Conservation (phyloP, 495 filamentous ascomycete genomes). For the Penicillium parvum region DNA sequence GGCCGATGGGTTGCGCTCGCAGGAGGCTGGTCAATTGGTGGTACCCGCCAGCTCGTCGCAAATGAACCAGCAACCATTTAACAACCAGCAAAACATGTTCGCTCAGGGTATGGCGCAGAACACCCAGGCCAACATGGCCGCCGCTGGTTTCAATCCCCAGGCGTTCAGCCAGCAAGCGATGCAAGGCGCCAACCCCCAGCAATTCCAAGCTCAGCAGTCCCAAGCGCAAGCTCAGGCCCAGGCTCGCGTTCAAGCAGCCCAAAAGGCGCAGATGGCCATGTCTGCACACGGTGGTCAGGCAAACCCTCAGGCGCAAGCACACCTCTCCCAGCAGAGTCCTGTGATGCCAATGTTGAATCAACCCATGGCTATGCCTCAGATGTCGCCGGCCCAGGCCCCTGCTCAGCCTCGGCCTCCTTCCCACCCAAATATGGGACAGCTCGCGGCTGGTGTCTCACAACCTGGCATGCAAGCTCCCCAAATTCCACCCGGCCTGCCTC, state of each 20-base stretch:
- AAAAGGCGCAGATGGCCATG: conserved; percentile 48
- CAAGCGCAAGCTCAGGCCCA: conserved; percentile 39
- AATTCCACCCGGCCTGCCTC: conserved; percentile 34
- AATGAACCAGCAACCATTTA: conserved; percentile 38
- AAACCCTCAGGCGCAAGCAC: conserved; percentile 32
- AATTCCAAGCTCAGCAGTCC: conserved; percentile 32
- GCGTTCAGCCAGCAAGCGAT: conserved; percentile 41
- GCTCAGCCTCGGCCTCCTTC: conserved; percentile 38
- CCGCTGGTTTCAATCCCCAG: conserved; percentile 37
- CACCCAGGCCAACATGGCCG: conserved; percentile 37
- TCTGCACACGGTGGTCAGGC: conserved; percentile 35
- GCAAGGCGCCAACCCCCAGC: conserved; percentile 31
- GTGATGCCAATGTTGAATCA: conserved; percentile 59
- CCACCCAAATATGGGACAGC: conserved; percentile 31
- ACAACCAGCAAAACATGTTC: conserved; percentile 36
- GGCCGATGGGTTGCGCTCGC: conserved; percentile 56
- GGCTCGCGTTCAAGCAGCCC: conserved; percentile 40
- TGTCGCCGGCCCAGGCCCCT: conserved; percentile 39
- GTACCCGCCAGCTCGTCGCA: conserved; percentile 60
- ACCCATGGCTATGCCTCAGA: conserved; percentile 47
- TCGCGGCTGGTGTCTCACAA: conserved; percentile 27
- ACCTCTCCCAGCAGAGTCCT: conserved; percentile 47
- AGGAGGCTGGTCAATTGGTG: conserved; percentile 61
- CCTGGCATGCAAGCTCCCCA: conserved; percentile 30
- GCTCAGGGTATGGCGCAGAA: conserved; percentile 33